These are phyloP conservation scores for Antitrichia curtipendula DNA, from an alignment of 225 moss, liverwort and hornwort genomes.

Conservation along the genomic window DNA sequence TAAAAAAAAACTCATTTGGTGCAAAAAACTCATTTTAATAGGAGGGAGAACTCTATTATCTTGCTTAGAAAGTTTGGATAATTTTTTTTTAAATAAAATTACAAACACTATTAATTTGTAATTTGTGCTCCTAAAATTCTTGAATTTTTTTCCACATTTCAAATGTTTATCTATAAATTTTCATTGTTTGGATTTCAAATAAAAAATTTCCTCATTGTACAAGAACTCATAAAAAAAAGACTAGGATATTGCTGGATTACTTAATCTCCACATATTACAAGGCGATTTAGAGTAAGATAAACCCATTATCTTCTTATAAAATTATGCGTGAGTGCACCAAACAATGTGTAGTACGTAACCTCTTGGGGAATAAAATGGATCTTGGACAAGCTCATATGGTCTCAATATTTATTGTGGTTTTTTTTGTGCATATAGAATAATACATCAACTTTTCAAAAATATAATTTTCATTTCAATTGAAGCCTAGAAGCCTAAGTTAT, in stretches of 20 bases:
- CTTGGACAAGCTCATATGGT: no score
- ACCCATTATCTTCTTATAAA: background rate
- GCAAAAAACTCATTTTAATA: background rate
- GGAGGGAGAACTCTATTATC: background rate
- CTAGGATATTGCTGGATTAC: background rate
- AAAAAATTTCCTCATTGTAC: background rate
- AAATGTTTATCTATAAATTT: background rate
- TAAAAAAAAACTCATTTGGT: background rate
- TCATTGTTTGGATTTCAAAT: background rate
- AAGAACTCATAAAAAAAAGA: background rate
- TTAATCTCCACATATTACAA: background rate
- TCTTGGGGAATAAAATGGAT: no score
- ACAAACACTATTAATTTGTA: background rate
- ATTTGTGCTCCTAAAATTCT: background rate
- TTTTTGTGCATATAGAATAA: no score
- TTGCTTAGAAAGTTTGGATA: fast-evolving
- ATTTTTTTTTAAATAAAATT: background rate
- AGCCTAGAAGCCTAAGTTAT: no score
- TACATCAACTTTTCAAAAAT: no score
- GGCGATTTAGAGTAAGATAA: background rate
- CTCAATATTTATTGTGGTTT: no score
- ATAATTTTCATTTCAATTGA: no score
- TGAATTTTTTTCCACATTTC: background rate
- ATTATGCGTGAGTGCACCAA: fast-evolving
- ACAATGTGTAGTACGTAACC: no score